Evolutionary conservation across 345 rosid species (phyloP).

Genomic region (Citrus inodora): DNA sequence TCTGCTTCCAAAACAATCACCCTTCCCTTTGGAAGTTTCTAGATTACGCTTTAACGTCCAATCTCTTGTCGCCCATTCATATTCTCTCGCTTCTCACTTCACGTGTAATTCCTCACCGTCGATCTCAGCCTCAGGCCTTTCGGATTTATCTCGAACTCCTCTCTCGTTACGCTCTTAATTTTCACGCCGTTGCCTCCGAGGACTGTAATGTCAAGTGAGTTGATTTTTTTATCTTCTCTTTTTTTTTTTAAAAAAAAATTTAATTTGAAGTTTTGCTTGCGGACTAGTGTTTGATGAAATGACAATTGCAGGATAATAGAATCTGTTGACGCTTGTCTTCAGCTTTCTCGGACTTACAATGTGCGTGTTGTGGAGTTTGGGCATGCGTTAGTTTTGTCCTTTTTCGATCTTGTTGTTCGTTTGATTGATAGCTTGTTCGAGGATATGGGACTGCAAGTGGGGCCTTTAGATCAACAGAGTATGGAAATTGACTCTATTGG

Average conservation of each 20-base stretch:
- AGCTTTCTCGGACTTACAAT: slow-evolving; percentile 39
- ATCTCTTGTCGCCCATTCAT: slow-evolving; percentile 45
- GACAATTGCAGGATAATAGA: slow-evolving; percentile 42
- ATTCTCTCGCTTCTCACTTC: slow-evolving; percentile 51
- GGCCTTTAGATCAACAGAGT: slow-evolving; percentile 22
- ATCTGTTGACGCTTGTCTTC: slow-evolving; percentile 45
- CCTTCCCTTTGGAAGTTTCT: slow-evolving; percentile 57
- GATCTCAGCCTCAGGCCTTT: slow-evolving; percentile 50
- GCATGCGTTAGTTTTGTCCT: slow-evolving; percentile 43
- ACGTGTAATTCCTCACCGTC: slow-evolving; percentile 44
- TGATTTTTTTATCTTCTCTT: not conserved
- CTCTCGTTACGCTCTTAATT: slow-evolving; percentile 34
- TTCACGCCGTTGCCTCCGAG: slow-evolving; percentile 19
- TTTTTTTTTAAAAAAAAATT: not conserved
- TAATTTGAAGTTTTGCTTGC: not conserved
- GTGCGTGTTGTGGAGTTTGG: slow-evolving; percentile 38
- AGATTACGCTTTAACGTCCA: slow-evolving; percentile 39
- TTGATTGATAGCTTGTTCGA: slow-evolving; percentile 41
- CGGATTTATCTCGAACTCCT: slow-evolving; percentile 54
- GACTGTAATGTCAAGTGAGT: slow-evolving; percentile 34
- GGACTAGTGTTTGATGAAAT: not conserved
- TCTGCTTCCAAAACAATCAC: slow-evolving; percentile 44
- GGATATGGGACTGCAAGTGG: slow-evolving; percentile 42
- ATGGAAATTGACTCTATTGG: slow-evolving; percentile 36
- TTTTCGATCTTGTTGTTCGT: slow-evolving; percentile 31